phyloP scores from a whole-genome alignment of 306 rosid genomes.

The Malus asiatica region DNA sequence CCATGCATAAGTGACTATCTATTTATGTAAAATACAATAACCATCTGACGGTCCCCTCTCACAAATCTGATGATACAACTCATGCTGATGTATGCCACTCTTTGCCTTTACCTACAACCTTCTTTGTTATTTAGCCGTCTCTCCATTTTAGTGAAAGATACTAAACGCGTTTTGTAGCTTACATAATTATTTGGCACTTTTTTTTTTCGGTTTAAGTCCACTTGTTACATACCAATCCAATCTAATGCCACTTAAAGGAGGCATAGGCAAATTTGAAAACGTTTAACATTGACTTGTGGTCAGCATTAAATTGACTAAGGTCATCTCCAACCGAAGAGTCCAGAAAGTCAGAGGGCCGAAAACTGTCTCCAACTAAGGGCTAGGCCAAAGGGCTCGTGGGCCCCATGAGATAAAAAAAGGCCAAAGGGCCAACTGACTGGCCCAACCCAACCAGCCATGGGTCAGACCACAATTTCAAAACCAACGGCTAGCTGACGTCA shows the following conservation, averaged over 20 bases:
- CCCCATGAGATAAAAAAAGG: too few relatives aligned
- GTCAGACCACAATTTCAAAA: too few relatives aligned
- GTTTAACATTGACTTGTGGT: not conserved
- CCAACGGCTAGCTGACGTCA: too few relatives aligned
- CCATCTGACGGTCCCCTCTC: fast-evolving
- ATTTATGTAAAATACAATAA: too few relatives aligned
- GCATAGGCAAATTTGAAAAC: too few relatives aligned
- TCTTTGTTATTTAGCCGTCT: too few relatives aligned
- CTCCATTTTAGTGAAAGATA: not conserved
- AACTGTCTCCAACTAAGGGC: fast-evolving
- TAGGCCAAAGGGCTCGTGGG: too few relatives aligned
- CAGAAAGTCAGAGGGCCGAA: too few relatives aligned
- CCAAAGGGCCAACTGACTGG: too few relatives aligned
- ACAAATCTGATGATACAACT: not conserved
- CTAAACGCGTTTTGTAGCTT: not conserved
- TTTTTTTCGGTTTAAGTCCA: not conserved
- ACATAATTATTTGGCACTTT: not conserved
- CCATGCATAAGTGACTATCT: too few relatives aligned
- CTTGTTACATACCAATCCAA: not conserved
- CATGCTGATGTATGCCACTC: not conserved
- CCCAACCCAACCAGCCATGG: too few relatives aligned
- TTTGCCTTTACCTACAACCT: not conserved
- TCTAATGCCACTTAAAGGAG: not conserved
- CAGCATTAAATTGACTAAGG: not conserved
- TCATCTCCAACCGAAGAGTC: too few relatives aligned